Evolutionary conservation across 306 rosid genomes (phyloP).

Genomic region (Prunus armeniaca): DNA sequence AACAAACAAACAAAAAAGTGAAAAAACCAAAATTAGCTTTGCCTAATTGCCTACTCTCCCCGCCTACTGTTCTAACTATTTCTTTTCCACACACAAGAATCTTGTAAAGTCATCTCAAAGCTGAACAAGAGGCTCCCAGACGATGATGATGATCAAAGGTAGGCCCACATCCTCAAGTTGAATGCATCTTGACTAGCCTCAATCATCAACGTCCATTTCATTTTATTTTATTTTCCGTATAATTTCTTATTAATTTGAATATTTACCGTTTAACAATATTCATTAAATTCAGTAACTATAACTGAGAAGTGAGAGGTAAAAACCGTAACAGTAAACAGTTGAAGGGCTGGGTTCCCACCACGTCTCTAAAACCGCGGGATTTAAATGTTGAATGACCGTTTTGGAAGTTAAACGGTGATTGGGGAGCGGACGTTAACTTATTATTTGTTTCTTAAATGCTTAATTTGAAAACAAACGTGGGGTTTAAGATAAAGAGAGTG

Average conservation of each 20-base stretch:
- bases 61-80: not conserved
- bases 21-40: not conserved
- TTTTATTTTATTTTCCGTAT: not conserved
- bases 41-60: not conserved
- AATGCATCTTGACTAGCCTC: not conserved
- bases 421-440: not conserved
- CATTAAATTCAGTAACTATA: not conserved
- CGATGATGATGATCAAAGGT: not conserved
- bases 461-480: not conserved
- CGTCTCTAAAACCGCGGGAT: not conserved
- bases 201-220: not conserved
- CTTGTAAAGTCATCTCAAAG: not conserved
- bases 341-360: not conserved
- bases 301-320: not conserved
- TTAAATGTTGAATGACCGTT: conserved; percentile 22
- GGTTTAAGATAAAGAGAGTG: conserved; percentile 2
- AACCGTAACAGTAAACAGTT: not conserved
- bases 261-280: not conserved
- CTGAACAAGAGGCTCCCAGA: not conserved
- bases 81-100: not conserved
- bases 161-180: not conserved
- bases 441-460: not conserved
- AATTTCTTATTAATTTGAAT: not conserved
- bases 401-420: conserved; percentile 17
- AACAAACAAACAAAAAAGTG: not conserved